Evolutionary conservation across 345 rosid genomes (phyloP).

Genomic region (Nasturtium officinale): DNA sequence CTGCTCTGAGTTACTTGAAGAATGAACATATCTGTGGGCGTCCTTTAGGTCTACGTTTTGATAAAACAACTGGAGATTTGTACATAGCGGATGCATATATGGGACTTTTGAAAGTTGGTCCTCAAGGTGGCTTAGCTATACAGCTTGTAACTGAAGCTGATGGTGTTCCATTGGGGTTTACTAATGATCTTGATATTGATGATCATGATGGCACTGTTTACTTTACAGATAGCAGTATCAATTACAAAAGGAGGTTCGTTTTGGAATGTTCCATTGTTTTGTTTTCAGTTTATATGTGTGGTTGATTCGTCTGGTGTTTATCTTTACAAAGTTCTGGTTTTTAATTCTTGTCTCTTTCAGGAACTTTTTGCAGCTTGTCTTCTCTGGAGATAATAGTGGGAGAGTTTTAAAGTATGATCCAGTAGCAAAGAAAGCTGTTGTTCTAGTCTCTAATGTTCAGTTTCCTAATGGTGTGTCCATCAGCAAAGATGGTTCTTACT

Average conservation of each 20-base stretch:
- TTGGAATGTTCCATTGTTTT: neutral
- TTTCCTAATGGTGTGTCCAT: slow-evolving; percentile 89
- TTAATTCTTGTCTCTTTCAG: slow-evolving; percentile 44
- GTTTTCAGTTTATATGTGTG: neutral
- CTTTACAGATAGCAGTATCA: slow-evolving; percentile 87
- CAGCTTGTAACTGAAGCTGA: slow-evolving; percentile 76
- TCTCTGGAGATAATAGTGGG: slow-evolving; percentile 70
- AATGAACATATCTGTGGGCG: slow-evolving; percentile 95
- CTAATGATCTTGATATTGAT: slow-evolving; percentile 90
- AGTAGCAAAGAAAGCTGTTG: slow-evolving; percentile 63
- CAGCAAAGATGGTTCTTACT: slow-evolving; percentile 85
- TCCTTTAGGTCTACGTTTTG: slow-evolving; percentile 87
- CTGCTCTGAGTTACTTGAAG: slow-evolving; percentile 61
- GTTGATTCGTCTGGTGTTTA: neutral
- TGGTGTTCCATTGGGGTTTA: slow-evolving; percentile 73
- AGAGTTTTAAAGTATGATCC: slow-evolving; percentile 81
- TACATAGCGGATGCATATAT: slow-evolving; percentile 93
- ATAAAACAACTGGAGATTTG: slow-evolving; percentile 76
- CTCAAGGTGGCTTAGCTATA: slow-evolving; percentile 84
- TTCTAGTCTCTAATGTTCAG: slow-evolving; percentile 64
- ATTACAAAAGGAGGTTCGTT: slow-evolving; percentile 68
- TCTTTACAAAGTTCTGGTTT: neutral
- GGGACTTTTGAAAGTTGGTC: slow-evolving; percentile 90
- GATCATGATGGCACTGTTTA: slow-evolving; percentile 83
- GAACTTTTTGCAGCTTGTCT: slow-evolving; percentile 85